Conservation (phyloP, 2,329 filamentous ascomycete genomes). For the Macrophomina pseudophaseolina region DNA sequence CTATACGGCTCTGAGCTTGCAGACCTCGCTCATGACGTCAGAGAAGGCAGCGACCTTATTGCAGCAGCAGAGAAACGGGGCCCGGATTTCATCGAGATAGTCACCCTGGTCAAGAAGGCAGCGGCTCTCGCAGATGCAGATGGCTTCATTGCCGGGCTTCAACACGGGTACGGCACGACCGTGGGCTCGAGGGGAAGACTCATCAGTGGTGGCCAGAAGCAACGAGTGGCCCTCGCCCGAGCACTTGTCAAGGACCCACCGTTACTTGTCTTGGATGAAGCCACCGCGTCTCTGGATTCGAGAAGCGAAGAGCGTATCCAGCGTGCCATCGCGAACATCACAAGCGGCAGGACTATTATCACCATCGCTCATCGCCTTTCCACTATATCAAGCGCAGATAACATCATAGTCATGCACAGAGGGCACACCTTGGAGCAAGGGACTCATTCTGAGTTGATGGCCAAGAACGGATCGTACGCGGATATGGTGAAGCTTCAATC, state of each 20-base stretch:
- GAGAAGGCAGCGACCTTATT: constrained; percentile 57
- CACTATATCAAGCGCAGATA: constrained; percentile 42
- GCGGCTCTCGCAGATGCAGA: constrained; percentile 64
- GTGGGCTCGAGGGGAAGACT: constrained; percentile 61
- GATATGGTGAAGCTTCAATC: constrained; percentile 56
- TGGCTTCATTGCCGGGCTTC: constrained; percentile 59
- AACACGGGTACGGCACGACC: constrained; percentile 54
- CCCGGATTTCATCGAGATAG: constrained; percentile 56
- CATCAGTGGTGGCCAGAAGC: constrained; percentile 63
- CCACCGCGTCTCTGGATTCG: constrained; percentile 66
- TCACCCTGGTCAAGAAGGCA: constrained; percentile 55
- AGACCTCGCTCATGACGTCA: constrained; percentile 58
- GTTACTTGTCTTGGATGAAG: constrained; percentile 66
- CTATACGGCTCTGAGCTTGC: constrained; percentile 58
- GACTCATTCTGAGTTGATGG: constrained; percentile 41
- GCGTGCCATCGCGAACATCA: constrained; percentile 42
- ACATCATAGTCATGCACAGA: constrained; percentile 47
- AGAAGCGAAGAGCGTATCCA: constrained; percentile 63
- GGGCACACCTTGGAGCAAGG: constrained; percentile 45
- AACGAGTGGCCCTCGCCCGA: constrained; percentile 64
- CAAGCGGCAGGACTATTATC: constrained; percentile 42
- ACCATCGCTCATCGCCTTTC: constrained; percentile 48
- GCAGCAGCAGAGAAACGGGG: constrained; percentile 52
- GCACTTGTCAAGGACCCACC: constrained; percentile 61
- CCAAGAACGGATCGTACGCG: constrained; percentile 50